Evolutionary conservation across 495 filamentous ascomycete genomes (phyloP).

Genomic region (Cairneyella variabilis): DNA sequence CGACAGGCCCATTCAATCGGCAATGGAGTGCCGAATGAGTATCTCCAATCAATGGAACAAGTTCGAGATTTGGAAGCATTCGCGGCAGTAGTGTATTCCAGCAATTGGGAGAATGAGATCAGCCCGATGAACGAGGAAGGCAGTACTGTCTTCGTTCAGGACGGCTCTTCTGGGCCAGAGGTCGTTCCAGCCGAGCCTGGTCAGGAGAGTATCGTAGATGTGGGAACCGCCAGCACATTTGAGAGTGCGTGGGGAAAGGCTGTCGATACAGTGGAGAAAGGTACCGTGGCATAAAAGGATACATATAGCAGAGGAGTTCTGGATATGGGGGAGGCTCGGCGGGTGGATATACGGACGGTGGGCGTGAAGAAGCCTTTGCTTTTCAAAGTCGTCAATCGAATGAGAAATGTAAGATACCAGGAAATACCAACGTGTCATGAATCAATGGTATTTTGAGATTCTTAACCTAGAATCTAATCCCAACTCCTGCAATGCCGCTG

Average conservation of each 20-base stretch:
- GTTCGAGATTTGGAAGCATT: slow-evolving; percentile 90
- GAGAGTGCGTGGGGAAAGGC: slow-evolving; percentile 67
- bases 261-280: slow-evolving; percentile 25
- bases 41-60: slow-evolving; percentile 76
- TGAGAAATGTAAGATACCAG: slow-evolving; percentile 20
- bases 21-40: slow-evolving; percentile 81
- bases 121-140: slow-evolving; percentile 41
- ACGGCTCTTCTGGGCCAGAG: slow-evolving; percentile 16
- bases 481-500: no score
- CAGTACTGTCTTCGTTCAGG: slow-evolving; percentile 23
- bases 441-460: neutral
- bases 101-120: slow-evolving; percentile 77
- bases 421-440: neutral
- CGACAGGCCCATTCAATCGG: slow-evolving; percentile 89
- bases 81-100: slow-evolving; percentile 89
- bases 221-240: slow-evolving; percentile 46
- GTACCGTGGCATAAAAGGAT: neutral
- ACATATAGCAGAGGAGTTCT: neutral
- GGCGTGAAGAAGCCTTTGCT: neutral
- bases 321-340: no score
- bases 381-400: neutral
- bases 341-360: neutral
- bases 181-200: slow-evolving; percentile 5
- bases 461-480: neutral
- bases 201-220: slow-evolving; percentile 41